Conservation (phyloP, 2,329 filamentous ascomycete species). For the Nigrospora sphaerica region DNA sequence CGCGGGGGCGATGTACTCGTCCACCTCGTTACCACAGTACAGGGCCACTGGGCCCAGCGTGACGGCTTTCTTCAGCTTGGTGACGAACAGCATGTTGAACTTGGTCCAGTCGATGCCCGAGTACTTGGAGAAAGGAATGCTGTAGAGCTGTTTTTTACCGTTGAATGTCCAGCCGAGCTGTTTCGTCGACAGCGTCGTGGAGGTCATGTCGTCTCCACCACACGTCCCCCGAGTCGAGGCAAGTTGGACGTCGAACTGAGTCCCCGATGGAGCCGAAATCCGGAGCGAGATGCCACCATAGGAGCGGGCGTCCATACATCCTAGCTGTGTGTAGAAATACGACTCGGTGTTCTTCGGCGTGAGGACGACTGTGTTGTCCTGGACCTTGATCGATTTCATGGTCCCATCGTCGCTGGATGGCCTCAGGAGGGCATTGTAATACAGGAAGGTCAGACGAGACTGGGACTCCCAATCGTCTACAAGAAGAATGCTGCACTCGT, state of each 20-base stretch:
- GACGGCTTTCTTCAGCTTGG: conserved; percentile 35
- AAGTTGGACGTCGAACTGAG: conserved; percentile 44
- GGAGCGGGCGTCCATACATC: conserved; percentile 41
- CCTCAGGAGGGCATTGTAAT: conserved; percentile 50
- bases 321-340: conserved; percentile 52
- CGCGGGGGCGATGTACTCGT: conserved; percentile 38
- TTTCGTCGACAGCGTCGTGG: conserved; percentile 31
- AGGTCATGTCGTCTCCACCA: conserved; percentile 24
- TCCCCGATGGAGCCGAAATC: conserved; percentile 44
- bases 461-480: conserved; percentile 56
- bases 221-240: conserved; percentile 35
- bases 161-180: conserved; percentile 54
- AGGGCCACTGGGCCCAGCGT: conserved; percentile 49
- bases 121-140: conserved; percentile 47
- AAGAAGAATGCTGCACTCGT: conserved; percentile 19
- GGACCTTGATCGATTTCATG: conserved; percentile 47
- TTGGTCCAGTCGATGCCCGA: conserved; percentile 41
- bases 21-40: conserved; percentile 45
- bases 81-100: conserved; percentile 43
- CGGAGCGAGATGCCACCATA: conserved; percentile 50
- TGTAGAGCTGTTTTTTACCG: conserved; percentile 52
- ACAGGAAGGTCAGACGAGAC: conserved; percentile 52
- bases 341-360: conserved; percentile 39
- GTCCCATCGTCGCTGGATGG: conserved; percentile 49
- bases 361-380: conserved; percentile 42